phyloP scores from a whole-genome alignment of 768 basidiomycete genomes.

The Tephrocybe sp. region DNA sequence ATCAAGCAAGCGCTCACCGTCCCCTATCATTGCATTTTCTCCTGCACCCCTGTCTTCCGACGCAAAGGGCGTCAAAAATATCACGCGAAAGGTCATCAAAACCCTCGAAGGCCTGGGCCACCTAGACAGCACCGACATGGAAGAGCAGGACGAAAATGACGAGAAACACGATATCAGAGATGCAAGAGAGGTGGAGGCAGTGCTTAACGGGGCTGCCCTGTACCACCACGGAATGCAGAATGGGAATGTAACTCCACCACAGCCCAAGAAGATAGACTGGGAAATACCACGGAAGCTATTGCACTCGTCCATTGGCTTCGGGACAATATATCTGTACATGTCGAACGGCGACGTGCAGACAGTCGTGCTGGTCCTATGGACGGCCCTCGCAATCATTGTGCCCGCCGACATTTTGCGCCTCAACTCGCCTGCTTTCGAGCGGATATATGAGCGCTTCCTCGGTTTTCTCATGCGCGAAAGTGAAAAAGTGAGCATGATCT shows the following conservation, averaged over 20 bases:
- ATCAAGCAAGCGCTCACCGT: conserved; percentile 42
- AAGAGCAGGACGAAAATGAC: conserved; percentile 33
- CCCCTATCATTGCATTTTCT: conserved; percentile 46
- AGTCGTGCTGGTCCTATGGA: conserved; percentile 64
- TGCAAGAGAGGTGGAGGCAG: conserved; percentile 26
- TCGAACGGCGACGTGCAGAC: conserved; percentile 60
- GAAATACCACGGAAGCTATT: conserved; percentile 88
- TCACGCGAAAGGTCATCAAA: conserved; percentile 49
- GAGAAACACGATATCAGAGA: conserved; percentile 25
- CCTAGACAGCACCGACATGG: conserved; percentile 32
- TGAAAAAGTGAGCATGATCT: conserved; percentile 59
- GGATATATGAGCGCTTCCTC: conserved; percentile 65
- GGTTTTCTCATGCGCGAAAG: conserved; percentile 91
- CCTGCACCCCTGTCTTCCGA: conserved; percentile 33
- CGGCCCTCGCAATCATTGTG: conserved; percentile 64
- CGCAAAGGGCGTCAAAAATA: conserved; percentile 43
- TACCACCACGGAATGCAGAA: conserved; percentile 7
- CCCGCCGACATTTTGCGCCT: conserved; percentile 80
- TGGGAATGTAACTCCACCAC: not conserved
- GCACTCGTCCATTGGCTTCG: conserved; percentile 80
- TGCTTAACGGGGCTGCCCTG: conserved; percentile 12
- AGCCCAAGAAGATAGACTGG: conserved; percentile 61
- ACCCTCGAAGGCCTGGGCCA: conserved; percentile 47
- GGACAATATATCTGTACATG: conserved; percentile 42
- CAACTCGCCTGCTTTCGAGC: conserved; percentile 60